Base-by-base conservation (phyloP, 2,329 filamentous ascomycete genomes). In the Ascochyta lentis region DNA sequence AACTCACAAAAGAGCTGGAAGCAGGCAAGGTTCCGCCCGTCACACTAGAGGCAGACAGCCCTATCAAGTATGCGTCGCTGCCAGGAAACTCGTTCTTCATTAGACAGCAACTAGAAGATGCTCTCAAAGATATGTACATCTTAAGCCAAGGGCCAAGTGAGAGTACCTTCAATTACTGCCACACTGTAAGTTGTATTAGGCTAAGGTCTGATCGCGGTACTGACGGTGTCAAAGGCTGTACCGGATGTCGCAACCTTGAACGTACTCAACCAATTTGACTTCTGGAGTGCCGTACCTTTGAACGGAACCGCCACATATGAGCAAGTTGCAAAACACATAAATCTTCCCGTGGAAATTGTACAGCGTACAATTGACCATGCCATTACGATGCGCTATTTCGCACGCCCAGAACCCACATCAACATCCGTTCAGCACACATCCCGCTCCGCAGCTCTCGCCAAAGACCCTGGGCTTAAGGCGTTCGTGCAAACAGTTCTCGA, bases 241-340 rank as follows among this genome's bases (percentile, higher is more conserved):
- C 80, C 80, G 2, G 79, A 82, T 56, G 72, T 76, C 3, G 73
- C 78, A 6, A 63, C 61, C 29, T 73, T 84, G 34, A 81, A 81
- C 59, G 69, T 81, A 13, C 69, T 84, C 15, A 83, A 83, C 64
- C 72, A 80, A 58, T 84, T 84, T 64, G 71, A 83, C 61, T 83
- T 84, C 62, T 84, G 80, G 79, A 71, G 75, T 10, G 77, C 79
- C 5, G 80, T 85, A 6, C 81, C 82, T 3, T 48, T 83, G 1
- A 71, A 78, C 23, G 80, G 79, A 15, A 72, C 76, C 3, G 79
- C 80, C 6, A 78, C 79, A 0, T 65, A 66, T 19, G 48, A 64
- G n/a, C 61, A 72, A 1, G 64, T 76, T 39, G 67, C 74, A 13
- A 53, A 58, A n/a, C 46, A 63, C 23, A 64, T 62, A 6, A 59